Percentiles rank a stretch among this genome's conserved stretches.
phyloP scores from a whole-genome alignment of 179 eudicot genomes.

The Beta lomatogona region DNA sequence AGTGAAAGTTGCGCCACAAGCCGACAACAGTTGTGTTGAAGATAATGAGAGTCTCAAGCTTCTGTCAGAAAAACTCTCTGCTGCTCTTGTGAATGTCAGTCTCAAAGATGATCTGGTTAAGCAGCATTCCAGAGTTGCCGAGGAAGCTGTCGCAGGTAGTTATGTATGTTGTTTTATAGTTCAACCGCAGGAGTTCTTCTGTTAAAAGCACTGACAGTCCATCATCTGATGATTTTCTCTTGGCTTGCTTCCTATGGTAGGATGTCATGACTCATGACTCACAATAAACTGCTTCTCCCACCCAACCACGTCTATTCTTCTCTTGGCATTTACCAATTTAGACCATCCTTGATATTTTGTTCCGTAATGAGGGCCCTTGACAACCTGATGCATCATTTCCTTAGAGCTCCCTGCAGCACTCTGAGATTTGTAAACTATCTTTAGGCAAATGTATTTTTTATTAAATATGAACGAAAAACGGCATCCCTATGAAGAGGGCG shows the following conservation, averaged over 20 bases:
- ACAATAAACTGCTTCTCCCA: neutral
- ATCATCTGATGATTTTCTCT: neutral
- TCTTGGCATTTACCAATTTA: neutral
- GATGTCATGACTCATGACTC: neutral
- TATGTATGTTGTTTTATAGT: neutral
- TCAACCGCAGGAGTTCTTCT: neutral
- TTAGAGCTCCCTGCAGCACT: neutral
- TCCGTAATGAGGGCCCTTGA: neutral
- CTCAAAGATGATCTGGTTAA: slow-evolving; percentile 77
- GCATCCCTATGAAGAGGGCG: neutral
- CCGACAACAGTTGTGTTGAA: slow-evolving; percentile 27
- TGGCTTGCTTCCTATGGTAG: neutral
- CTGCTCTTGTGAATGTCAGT: slow-evolving; percentile 69
- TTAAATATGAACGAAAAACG: neutral
- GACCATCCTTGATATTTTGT: neutral
- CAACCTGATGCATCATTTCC: neutral
- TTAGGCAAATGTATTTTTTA: neutral
- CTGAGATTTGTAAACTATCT: neutral
- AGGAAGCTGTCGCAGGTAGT: slow-evolving; percentile 88
- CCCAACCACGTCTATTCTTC: too few relatives aligned
- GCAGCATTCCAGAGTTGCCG: slow-evolving; percentile 87
- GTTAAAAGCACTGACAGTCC: neutral
- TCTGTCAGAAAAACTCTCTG: slow-evolving; percentile 67
- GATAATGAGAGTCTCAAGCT: slow-evolving; percentile 43
- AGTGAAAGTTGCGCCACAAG: slow-evolving; percentile 43